phyloP scores from a whole-genome alignment of 108 stramenopile genomes.

The Nitzschia inconspicua region DNA sequence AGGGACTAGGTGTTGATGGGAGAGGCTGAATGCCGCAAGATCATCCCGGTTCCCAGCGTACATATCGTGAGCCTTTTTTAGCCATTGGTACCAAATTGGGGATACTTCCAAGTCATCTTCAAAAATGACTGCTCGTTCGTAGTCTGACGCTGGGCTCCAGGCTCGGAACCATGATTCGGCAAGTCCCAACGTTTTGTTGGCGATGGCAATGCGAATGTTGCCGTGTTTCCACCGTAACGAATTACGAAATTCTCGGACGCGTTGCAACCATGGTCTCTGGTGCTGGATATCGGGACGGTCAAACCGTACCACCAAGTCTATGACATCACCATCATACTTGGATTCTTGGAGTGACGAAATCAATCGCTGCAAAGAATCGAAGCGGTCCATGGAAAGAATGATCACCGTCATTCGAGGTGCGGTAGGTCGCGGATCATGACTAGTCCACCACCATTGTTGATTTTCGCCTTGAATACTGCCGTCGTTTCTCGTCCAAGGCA shows the following conservation, averaged over 20 bases:
- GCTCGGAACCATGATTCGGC: not conserved
- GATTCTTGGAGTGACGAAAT: not conserved
- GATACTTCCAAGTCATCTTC: constrained; percentile 3
- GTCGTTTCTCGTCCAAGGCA: too few species aligned
- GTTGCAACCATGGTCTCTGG: not conserved
- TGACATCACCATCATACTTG: not conserved
- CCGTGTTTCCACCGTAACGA: not conserved
- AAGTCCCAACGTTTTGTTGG: not conserved
- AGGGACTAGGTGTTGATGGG: too few species aligned
- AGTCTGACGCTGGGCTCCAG: not conserved
- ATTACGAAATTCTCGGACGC: not conserved
- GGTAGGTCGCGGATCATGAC: too few species aligned
- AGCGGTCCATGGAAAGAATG: not conserved
- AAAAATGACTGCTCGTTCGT: not conserved
- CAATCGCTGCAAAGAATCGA: not conserved
- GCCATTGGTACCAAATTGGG: not conserved
- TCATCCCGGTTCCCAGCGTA: not conserved
- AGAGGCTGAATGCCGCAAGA: too few species aligned
- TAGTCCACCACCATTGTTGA: too few species aligned
- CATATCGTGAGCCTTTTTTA: not conserved
- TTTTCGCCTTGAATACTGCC: too few species aligned
- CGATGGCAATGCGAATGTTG: not conserved
- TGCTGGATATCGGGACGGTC: not conserved
- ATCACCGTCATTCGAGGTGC: constrained; percentile 3
- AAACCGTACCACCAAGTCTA: not conserved